A percentile compares a stretch with the other conserved stretches of the same genome.
phyloP scores from a whole-genome alignment of 805 yeast genomes.

The Cyberlindnera misumaiensis region DNA sequence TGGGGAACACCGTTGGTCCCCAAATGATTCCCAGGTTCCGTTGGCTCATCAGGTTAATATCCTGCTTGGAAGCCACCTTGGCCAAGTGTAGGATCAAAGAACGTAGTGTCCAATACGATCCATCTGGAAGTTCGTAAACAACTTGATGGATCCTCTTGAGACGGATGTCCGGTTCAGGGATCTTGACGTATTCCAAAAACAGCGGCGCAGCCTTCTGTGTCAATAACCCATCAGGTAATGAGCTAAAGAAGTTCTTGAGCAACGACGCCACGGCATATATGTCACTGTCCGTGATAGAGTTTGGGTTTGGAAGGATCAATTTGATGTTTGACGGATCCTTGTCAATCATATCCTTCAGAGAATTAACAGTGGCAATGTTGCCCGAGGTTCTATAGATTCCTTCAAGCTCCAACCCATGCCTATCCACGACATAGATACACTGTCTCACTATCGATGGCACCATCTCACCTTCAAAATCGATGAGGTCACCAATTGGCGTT shows the following conservation, averaged over 20 bases:
- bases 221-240: slow-evolving; percentile 81
- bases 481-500: slow-evolving; percentile 67
- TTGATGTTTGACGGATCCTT: slow-evolving; percentile 62
- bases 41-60: slow-evolving; percentile 71
- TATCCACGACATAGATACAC: slow-evolving; percentile 82
- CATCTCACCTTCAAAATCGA: slow-evolving; percentile 79
- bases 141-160: slow-evolving; percentile 77
- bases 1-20: slow-evolving; percentile 84
- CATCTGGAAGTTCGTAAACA: slow-evolving; percentile 88
- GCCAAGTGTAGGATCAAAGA: slow-evolving; percentile 80
- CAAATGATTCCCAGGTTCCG: slow-evolving; percentile 83
- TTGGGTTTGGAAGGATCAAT: slow-evolving; percentile 47
- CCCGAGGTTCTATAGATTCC: slow-evolving; percentile 90
- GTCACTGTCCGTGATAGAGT: slow-evolving; percentile 65
- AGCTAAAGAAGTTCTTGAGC: slow-evolving; percentile 74
- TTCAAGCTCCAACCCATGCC: slow-evolving; percentile 75
- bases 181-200: slow-evolving; percentile 65
- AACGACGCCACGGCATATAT: slow-evolving; percentile 84
- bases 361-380: slow-evolving; percentile 65
- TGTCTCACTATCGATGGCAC: slow-evolving; percentile 88
- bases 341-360: slow-evolving; percentile 65
- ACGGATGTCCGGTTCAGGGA: slow-evolving; percentile 52
- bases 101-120: slow-evolving; percentile 87
- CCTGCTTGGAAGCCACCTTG: slow-evolving; percentile 57
- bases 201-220: slow-evolving; percentile 54